Evolutionary conservation across 164 flowering plant genomes (phyloP).

Genomic region (Annona squamosa): DNA sequence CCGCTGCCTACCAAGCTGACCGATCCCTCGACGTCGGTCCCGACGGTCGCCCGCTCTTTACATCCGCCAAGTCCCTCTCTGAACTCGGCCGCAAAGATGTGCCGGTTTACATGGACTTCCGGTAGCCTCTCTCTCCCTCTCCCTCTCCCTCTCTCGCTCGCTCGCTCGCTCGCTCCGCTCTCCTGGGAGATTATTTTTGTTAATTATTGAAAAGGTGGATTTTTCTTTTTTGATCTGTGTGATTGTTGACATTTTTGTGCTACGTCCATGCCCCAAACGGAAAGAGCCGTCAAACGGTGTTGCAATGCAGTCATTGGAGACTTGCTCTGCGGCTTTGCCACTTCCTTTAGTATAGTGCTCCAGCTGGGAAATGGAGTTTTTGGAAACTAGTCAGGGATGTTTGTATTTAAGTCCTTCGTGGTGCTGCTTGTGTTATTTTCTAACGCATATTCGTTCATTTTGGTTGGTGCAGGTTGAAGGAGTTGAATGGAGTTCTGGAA

Average conservation of each 20-base stretch:
- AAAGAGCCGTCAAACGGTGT: neutral
- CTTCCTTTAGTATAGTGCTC: neutral
- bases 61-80: slow-evolving; percentile 46
- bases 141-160: too few species aligned
- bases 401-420: neutral
- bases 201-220: neutral
- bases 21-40: slow-evolving; percentile 66
- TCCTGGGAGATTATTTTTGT: neutral
- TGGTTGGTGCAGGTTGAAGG: slow-evolving; percentile 16
- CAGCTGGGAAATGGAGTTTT: neutral
- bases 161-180: neutral
- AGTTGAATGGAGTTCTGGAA: slow-evolving; percentile 39
- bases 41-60: slow-evolving; percentile 65
- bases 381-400: neutral
- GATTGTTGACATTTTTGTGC: neutral
- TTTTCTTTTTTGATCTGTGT: neutral
- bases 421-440: neutral
- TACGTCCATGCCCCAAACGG: neutral
- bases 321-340: neutral
- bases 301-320: neutral
- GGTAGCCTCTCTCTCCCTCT: slow-evolving; percentile 18
- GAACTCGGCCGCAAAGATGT: slow-evolving; percentile 48
- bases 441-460: neutral
- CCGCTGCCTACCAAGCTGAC: slow-evolving; percentile 31
- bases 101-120: slow-evolving; percentile 60